These are phyloP conservation scores for Cynara cardunculus DNA, from an alignment of 129 eudicot genomes.

Conservation along the genomic window DNA sequence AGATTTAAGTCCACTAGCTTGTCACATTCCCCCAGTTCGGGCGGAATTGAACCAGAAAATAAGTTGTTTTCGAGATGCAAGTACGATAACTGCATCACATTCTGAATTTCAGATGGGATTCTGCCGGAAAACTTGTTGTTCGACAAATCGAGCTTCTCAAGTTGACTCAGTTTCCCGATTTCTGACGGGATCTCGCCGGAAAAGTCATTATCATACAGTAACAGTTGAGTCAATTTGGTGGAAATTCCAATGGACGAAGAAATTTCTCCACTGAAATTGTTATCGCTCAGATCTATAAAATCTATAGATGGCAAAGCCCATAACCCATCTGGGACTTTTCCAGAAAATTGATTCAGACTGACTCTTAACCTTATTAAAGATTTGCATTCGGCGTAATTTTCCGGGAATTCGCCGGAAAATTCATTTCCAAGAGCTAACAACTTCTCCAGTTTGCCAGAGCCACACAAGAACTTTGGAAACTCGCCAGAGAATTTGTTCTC, in stretches of 20 bases:
- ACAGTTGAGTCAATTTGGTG: slow-evolving; percentile 45
- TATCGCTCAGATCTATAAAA: slow-evolving; percentile 73
- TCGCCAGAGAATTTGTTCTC: slow-evolving; percentile 74
- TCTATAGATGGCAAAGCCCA: slow-evolving; percentile 69
- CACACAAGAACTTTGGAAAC: slow-evolving; percentile 75
- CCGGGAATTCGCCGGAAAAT: slow-evolving; percentile 71
- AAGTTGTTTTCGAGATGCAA: slow-evolving; percentile 62
- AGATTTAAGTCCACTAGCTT: slow-evolving; percentile 71
- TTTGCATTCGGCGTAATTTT: slow-evolving; percentile 50
- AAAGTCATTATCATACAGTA: slow-evolving; percentile 56
- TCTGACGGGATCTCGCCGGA: slow-evolving; percentile 69
- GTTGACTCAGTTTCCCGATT: slow-evolving; percentile 47
- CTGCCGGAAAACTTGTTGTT: slow-evolving; percentile 68
- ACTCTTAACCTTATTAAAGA: slow-evolving; percentile 69
- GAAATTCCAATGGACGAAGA: slow-evolving; percentile 50
- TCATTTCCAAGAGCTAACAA: slow-evolving; percentile 69
- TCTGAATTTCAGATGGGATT: slow-evolving; percentile 54
- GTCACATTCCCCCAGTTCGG: slow-evolving; percentile 56
- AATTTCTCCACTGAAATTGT: slow-evolving; percentile 56
- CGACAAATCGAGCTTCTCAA: slow-evolving; percentile 62
- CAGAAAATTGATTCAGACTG: slow-evolving; percentile 60
- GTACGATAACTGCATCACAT: slow-evolving; percentile 53
- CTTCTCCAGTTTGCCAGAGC: slow-evolving; percentile 40
- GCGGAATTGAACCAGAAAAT: slow-evolving; percentile 70
- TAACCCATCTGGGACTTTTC: slow-evolving; percentile 54